Evolutionary conservation across 257 asterid genomes (phyloP).

Genomic region (Dorcoceras hygrometricum): DNA sequence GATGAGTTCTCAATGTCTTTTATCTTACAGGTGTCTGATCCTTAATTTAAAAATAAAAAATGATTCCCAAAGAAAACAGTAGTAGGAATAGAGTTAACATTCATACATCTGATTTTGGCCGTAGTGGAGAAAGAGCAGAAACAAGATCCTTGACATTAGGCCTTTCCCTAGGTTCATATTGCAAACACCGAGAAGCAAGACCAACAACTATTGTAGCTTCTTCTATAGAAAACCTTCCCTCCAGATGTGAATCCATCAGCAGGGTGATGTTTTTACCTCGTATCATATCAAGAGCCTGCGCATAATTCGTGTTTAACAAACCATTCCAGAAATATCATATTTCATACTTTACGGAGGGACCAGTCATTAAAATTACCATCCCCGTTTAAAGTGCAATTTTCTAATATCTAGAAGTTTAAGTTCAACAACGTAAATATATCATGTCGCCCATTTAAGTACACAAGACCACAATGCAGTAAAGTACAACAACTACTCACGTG

Average conservation of each 20-base stretch:
- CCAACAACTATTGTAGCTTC: conserved; percentile 82
- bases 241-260: conserved; percentile 91
- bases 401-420: not conserved
- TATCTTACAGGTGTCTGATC: not conserved
- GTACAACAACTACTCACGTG: conserved; percentile 54
- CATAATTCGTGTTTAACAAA: not conserved
- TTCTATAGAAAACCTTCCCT: conserved; percentile 79
- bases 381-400: not conserved
- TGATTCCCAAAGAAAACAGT: not conserved
- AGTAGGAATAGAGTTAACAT: conserved; percentile 10
- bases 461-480: not conserved
- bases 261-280: conserved; percentile 75
- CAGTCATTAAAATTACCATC: not conserved
- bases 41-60: not conserved
- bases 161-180: conserved; percentile 83
- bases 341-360: not conserved
- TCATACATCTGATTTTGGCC: conserved; percentile 71
- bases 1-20: not conserved
- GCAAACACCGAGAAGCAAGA: conserved; percentile 83
- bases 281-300: conserved; percentile 93
- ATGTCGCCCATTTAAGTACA: not conserved
- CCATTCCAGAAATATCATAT: conserved; percentile 1
- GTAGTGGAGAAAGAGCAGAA: conserved; percentile 66
- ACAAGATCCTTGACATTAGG: conserved; percentile 71
- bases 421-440: not conserved